Percentiles rank a stretch among this genome's conserved stretches.
These are phyloP conservation scores for Lupinus albus DNA, from an alignment of 306 rosid species.

Conservation along the genomic window DNA sequence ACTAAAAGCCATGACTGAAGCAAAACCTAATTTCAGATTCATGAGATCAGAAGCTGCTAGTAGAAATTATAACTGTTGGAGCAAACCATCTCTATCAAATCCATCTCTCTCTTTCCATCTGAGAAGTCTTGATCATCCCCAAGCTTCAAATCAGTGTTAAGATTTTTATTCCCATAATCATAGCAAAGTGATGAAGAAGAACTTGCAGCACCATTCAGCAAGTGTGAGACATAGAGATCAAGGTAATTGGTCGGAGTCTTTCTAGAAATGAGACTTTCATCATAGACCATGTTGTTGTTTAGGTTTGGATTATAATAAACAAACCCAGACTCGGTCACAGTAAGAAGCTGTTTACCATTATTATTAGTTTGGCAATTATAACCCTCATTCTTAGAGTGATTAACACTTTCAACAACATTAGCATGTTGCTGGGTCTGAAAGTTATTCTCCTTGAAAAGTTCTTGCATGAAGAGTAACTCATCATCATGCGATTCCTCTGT, in stretches of 20 bases:
- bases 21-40: not conserved
- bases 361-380: not conserved
- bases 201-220: conserved; percentile 54
- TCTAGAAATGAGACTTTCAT: conserved; percentile 8
- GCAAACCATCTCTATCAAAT: conserved; percentile 64
- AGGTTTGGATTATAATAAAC: conserved; percentile 13
- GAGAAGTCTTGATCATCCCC: conserved; percentile 32
- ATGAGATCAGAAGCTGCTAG: conserved; percentile 15
- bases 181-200: conserved; percentile 32
- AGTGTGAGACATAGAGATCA: conserved; percentile 53
- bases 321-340: conserved; percentile 20
- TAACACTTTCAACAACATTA: conserved; percentile 2
- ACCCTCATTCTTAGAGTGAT: not conserved
- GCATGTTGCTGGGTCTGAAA: not conserved
- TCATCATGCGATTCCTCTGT: conserved; percentile 52
- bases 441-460: conserved; percentile 42
- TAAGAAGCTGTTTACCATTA: conserved; percentile 15
- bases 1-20: not conserved
- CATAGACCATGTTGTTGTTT: conserved; percentile 4
- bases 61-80: conserved; percentile 28
- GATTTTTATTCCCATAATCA: conserved; percentile 35
- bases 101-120: conserved; percentile 57
- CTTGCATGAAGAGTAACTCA: conserved; percentile 72
- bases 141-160: conserved; percentile 36
- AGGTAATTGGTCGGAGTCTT: conserved; percentile 8